These are phyloP conservation scores for Exophiala phaeomuriformis DNA, from an alignment of 2,329 filamentous ascomycete genomes.

Conservation along the genomic window DNA sequence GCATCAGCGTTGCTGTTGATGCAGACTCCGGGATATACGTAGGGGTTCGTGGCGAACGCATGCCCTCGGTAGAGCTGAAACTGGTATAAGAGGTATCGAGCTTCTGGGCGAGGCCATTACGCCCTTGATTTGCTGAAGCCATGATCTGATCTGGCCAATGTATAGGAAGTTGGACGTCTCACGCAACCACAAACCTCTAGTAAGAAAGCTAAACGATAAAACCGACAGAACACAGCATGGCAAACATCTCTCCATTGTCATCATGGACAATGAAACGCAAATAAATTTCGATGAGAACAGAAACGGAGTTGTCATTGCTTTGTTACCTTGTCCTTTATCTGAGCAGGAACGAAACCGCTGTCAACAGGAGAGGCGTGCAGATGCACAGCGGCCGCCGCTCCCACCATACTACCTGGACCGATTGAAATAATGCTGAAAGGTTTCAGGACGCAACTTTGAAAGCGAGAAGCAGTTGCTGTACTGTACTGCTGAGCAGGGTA, in stretches of 20 bases:
- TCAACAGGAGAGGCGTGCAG: no score
- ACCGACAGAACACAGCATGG: background rate
- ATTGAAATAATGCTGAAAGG: no score
- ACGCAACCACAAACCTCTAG: background rate
- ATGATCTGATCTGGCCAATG: background rate
- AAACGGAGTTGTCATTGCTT: background rate
- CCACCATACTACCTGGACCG: no score
- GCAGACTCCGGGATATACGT: conserved; percentile 17
- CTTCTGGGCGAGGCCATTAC: background rate
- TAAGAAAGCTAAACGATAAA: no score
- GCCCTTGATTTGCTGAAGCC: background rate
- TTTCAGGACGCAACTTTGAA: no score
- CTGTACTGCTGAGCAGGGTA: no score
- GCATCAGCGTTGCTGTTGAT: background rate
- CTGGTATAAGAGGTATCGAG: conserved; percentile 11
- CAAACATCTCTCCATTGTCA: background rate
- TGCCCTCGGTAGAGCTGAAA: conserved; percentile 6
- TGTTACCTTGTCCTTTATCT: background rate
- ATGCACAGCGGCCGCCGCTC: no score
- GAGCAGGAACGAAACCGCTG: no score
- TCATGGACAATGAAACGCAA: background rate
- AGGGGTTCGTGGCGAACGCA: conserved; percentile 22
- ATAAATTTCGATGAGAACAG: background rate
- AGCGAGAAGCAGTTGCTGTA: no score
- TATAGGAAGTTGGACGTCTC: background rate